Base-by-base conservation (phyloP, 305 asterid species). In the Rubia balearica region DNA sequence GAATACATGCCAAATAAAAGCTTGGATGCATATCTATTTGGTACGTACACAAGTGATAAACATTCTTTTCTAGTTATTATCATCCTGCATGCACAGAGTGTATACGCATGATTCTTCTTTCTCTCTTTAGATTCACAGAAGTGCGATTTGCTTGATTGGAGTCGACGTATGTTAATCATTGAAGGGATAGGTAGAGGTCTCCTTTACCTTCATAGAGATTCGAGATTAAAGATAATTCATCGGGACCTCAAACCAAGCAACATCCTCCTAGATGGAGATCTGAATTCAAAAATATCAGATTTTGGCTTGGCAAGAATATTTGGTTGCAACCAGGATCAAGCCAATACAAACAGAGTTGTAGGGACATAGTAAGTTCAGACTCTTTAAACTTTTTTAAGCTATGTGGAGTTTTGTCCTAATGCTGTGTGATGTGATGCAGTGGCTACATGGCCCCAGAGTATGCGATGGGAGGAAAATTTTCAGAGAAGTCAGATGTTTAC, bases 371-470 rank as follows among this genome's bases (percentile, higher is more conserved):
- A 51, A 51, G 57, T 51, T 51, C 57, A 17, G 57, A 14, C 16
- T 51, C 57, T 1, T 51, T 19, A 49, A 4, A 51, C 22, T 51
- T 17, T 48, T 13, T 8, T 1, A 49, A n/a, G 16, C 49, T 65
- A 21, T 55, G 3, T 41, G 49, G 14, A 42, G 19, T 9, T 65
- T 42, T 10, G 55, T 65, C 53, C 67, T 71, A 46, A 17, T 22
- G 12, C 17, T 1, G 61, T 30, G 27, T 63, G 56, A 48, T 72
- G 9, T 19, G 14, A 51, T 65, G 66, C 67, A 71, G 81, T 4
- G 81, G 81, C n/a, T 80, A 81, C 11, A 81, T 81, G 82, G 76
- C 82, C 5, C 84, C 78, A 4, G 84, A 81, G 72, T 81, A 81
- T 13, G 74, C 67, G 8, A 61, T 55, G 71, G 24, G 19, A 11